Conservation (phyloP, 2,329 filamentous ascomycete genomes). For the Stachybotrys elegans region DNA sequence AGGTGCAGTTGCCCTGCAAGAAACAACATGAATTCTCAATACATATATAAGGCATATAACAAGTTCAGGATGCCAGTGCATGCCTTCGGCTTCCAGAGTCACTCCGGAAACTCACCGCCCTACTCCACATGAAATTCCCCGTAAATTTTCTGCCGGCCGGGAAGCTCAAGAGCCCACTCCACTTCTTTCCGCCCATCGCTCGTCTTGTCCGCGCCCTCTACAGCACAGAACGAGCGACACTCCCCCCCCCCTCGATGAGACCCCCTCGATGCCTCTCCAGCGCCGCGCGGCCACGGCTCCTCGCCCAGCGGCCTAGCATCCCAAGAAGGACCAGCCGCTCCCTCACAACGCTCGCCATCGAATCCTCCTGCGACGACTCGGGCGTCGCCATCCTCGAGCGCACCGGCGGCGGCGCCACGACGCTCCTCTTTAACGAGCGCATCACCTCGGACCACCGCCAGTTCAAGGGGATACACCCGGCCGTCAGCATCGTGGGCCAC, state of each 20-base stretch:
- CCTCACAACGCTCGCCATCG: constrained; percentile 65
- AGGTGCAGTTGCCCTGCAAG: too few relatives aligned
- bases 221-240: too few relatives aligned
- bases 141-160: too few relatives aligned
- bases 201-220: too few relatives aligned
- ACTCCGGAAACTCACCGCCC: too few relatives aligned
- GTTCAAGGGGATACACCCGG: constrained; percentile 75
- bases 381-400: constrained; percentile 78
- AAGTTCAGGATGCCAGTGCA: too few relatives aligned
- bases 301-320: not conserved
- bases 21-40: too few relatives aligned
- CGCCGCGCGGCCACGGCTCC: not conserved
- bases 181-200: too few relatives aligned
- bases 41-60: too few relatives aligned
- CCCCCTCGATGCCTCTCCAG: not conserved
- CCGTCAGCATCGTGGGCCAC: constrained; percentile 71
- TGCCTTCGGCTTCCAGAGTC: too few relatives aligned
- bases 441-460: constrained; percentile 73
- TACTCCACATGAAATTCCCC: too few relatives aligned
- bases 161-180: too few relatives aligned
- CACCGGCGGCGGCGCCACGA: constrained; percentile 32
- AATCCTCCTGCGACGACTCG: constrained; percentile 89
- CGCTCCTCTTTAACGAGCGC: constrained; percentile 73
- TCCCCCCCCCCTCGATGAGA: not conserved
- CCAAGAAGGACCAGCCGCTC: constrained; percentile 13